Evolutionary conservation across 78 protist genomes (phyloP), one percentile per base, ranked within the genome.

Genomic region (Thecamonas trahens): DNA sequence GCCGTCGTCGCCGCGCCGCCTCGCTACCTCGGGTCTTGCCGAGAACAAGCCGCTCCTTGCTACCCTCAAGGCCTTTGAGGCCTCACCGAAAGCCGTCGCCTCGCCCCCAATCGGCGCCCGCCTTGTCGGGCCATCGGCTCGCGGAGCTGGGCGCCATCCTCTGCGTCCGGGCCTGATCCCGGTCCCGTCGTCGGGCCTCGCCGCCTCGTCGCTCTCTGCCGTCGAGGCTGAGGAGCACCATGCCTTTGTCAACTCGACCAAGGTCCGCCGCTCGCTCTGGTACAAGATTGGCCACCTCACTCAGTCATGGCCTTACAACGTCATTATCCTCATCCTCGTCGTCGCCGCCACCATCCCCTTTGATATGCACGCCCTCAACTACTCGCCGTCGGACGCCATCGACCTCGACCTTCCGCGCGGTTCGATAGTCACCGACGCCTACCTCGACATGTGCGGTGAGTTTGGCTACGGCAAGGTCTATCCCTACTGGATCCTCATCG

Each of bases 381-480:
- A n/a, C n/a, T n/a, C n/a, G 24, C 59, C 35, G 63, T n/a, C 71
- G 8, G 71, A 66, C 40, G 11, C 71, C 50, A 28, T 66, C 26
- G 18, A 39, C 32, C 24, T 32, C 40, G 39, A 31, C 71, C 55
- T 66, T 9, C 54, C 71, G 4, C 40, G 71, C 6, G 71, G 53
- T 4, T 6, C 58, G 4, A 6, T 6, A 34, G 18, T 14, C 8
- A n/a, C 71, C 29, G 14, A 3, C 8, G 55, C 52, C 26, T 66
- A 45, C 55, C 40, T 4, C 28, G 22, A 24, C 9, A 45, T 66
- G 52, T 53, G 29, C 13, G 71, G 22, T 5, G 14, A 24, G 32
- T 66, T 66, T 18, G 71, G 71, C 17, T 38, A 24, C 28, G 71
- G 71, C 26, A 22, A 2, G 20, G 24, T 45, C 17, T 8, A 66